Percentiles rank a stretch among this genome's conserved stretches.
These are phyloP conservation scores for Puccinia brachypodii DNA, from an alignment of 1,284 basidiomycete genomes.

Conservation along the genomic window DNA sequence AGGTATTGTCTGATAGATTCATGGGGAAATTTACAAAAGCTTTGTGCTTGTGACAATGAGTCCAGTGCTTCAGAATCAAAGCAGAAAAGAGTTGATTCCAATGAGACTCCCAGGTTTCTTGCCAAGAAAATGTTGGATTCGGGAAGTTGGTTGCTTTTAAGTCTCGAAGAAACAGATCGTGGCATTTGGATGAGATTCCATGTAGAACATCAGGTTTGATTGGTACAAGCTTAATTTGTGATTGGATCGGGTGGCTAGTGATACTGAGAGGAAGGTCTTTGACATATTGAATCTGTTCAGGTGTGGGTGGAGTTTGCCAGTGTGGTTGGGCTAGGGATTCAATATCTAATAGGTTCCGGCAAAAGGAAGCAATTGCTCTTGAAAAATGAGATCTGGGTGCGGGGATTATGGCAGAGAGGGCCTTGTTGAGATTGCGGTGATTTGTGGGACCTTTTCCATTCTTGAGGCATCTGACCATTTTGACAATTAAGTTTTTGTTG, in stretches of 20 bases:
- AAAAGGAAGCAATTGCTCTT: not conserved
- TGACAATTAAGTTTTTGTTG: not conserved
- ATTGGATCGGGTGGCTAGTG: not conserved
- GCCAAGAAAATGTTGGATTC: not conserved
- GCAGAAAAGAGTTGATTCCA: conserved; percentile 1
- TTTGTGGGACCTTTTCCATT: not conserved
- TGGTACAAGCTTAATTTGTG: not conserved
- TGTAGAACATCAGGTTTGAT: not conserved
- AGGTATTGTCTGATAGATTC: not conserved
- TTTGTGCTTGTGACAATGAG: not conserved
- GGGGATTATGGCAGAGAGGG: not conserved
- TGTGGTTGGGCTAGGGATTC: not conserved
- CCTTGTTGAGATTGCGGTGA: not conserved
- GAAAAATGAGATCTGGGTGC: not conserved
- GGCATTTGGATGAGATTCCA: not conserved
- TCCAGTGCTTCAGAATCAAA: conserved; percentile 5
- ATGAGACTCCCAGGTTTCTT: not conserved
- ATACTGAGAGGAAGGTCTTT: not conserved
- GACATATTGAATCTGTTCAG: not conserved
- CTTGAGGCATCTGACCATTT: not conserved
- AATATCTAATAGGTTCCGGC: not conserved
- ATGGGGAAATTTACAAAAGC: not conserved
- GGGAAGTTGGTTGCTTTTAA: not conserved
- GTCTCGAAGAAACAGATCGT: not conserved
- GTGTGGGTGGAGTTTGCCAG: no score